A percentile compares a stretch with the other conserved stretches of the same genome.
Evolutionary conservation across 192 early-diverging fungal genomes (phyloP).

Genomic region (Funneliformis mosseae): DNA sequence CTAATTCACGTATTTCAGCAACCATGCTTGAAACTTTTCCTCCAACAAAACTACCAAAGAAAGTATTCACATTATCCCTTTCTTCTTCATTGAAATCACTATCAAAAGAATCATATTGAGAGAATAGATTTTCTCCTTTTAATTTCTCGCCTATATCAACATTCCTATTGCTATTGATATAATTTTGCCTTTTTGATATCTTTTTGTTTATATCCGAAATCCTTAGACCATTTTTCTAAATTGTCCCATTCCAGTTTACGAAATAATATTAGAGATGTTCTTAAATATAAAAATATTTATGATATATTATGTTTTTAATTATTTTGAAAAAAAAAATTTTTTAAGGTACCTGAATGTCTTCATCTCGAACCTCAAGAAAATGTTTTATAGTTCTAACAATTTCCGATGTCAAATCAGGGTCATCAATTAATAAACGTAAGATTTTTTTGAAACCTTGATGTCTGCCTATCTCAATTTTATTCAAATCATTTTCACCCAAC

Average conservation of each 20-base stretch:
- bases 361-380: conserved; percentile 39
- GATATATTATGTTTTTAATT: no score
- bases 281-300: neutral
- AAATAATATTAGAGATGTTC: neutral
- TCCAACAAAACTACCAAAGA: conserved; percentile 33
- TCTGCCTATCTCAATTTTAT: conserved; percentile 46
- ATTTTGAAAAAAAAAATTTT: conserved; percentile 11
- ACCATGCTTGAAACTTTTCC: conserved; percentile 43
- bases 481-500: conserved; percentile 43
- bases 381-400: conserved; percentile 44
- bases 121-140: neutral
- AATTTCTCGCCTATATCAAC: conserved; percentile 13
- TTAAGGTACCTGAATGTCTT: conserved; percentile 36
- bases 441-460: conserved; percentile 46
- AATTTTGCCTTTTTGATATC: neutral
- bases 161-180: neutral
- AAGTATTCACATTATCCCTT: conserved; percentile 20
- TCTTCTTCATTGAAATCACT: conserved; percentile 36
- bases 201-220: neutral
- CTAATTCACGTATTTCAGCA: conserved; percentile 43
- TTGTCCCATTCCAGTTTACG: neutral
- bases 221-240: neutral
- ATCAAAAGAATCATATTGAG: conserved; percentile 36
- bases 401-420: conserved; percentile 40
- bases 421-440: conserved; percentile 41